Evolutionary conservation across 331 rosid genomes (phyloP).

Genomic region (Pyracantha coccinea): DNA sequence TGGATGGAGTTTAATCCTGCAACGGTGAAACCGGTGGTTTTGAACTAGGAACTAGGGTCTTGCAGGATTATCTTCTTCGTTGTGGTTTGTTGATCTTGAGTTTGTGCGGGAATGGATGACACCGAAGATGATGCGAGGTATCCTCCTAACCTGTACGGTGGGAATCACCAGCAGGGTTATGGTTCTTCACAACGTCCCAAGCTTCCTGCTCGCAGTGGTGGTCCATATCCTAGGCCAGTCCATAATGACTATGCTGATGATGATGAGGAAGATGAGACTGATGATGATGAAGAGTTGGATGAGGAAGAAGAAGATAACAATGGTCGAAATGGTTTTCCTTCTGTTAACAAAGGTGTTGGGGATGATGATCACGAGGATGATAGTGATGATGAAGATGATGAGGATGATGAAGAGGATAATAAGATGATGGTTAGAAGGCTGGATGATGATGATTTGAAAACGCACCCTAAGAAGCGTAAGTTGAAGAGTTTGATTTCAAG

Average conservation of each 20-base stretch:
- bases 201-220: conserved; percentile 20
- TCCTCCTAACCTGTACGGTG: conserved; percentile 34
- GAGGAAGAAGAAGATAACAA: conserved; percentile 34
- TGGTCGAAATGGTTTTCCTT: conserved; percentile 24
- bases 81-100: conserved; percentile 8
- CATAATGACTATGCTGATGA: conserved; percentile 24
- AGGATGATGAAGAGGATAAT: conserved; percentile 22
- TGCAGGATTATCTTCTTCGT: neutral
- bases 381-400: conserved; percentile 12
- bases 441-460: conserved; percentile 38
- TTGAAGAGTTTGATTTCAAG: conserved; percentile 60
- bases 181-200: conserved; percentile 34
- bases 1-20: neutral
- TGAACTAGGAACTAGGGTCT: neutral
- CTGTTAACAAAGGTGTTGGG: conserved; percentile 17
- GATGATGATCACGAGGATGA: conserved; percentile 21
- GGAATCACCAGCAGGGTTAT: conserved; percentile 41
- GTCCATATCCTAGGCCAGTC: conserved; percentile 27
- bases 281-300: conserved; percentile 30
- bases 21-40: neutral
- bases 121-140: conserved; percentile 58
- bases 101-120: conserved; percentile 48
- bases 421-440: conserved; percentile 13
- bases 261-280: conserved; percentile 34
- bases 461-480: conserved; percentile 55